phyloP scores from a whole-genome alignment of 768 basidiomycete genomes.

The Harrya chromipes region DNA sequence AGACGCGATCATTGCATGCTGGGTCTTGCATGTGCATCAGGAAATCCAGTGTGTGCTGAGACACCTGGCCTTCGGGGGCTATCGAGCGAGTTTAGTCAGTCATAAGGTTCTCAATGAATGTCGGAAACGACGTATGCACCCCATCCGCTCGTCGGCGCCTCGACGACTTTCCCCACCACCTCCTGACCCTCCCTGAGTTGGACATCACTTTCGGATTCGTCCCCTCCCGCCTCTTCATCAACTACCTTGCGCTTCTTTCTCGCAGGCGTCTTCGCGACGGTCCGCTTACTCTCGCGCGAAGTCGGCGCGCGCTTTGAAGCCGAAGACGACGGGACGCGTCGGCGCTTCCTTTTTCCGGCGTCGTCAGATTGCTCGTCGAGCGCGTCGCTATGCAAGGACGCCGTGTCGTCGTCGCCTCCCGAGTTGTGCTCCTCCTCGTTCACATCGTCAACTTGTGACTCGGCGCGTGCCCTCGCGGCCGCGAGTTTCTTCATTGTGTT shows the following conservation, averaged over 20 bases:
- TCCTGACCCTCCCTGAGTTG: slow-evolving; percentile 63
- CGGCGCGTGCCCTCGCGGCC: neutral
- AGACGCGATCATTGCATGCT: slow-evolving; percentile 78
- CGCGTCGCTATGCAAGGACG: slow-evolving; percentile 41
- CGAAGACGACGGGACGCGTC: slow-evolving; percentile 14
- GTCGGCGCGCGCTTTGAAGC: slow-evolving; percentile 28
- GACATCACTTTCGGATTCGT: slow-evolving; percentile 37
- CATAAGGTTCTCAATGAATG: neutral
- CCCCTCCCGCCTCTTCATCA: slow-evolving; percentile 10
- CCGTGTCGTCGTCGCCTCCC: slow-evolving; percentile 11
- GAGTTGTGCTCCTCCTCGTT: slow-evolving; percentile 11
- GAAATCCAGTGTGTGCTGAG: slow-evolving; percentile 82
- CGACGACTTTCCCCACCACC: slow-evolving; percentile 70
- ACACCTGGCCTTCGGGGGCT: slow-evolving; percentile 86
- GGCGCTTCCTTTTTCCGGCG: slow-evolving; percentile 20
- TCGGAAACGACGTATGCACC: slow-evolving; percentile 37
- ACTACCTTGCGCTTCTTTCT: slow-evolving; percentile 26
- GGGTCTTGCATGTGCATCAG: slow-evolving; percentile 66
- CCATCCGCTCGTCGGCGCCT: slow-evolving; percentile 81
- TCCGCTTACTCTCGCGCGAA: slow-evolving; percentile 1
- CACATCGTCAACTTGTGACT: slow-evolving; percentile 8
- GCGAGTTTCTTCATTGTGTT: slow-evolving; percentile 4
- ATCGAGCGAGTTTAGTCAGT: neutral
- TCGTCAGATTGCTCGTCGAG: slow-evolving; percentile 41
- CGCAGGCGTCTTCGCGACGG: slow-evolving; percentile 11